phyloP scores from a whole-genome alignment of 2,329 filamentous ascomycete genomes.

The Fusarium sp. region DNA sequence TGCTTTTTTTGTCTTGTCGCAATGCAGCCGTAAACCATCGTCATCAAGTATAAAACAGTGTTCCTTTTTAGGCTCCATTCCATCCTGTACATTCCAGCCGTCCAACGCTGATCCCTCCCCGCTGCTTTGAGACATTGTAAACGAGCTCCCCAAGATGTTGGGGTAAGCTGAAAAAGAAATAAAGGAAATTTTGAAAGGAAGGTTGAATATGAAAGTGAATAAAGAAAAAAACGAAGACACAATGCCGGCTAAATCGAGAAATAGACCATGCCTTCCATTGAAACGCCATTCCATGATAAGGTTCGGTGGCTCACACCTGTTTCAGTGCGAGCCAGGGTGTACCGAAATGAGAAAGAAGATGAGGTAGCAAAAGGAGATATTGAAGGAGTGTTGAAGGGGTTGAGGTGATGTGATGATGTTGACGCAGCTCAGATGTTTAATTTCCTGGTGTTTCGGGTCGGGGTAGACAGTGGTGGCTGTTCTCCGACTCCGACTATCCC shows the following conservation, averaged over 20 bases:
- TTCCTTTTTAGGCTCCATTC: conserved; percentile 41
- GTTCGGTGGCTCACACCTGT: conserved; percentile 25
- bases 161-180: conserved; percentile 18
- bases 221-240: conserved; percentile 36
- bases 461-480: conserved; percentile 44
- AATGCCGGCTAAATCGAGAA: conserved; percentile 40
- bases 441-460: conserved; percentile 2
- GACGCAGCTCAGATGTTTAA: conserved; percentile 6
- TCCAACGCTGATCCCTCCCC: conserved; percentile 32
- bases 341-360: conserved; percentile 22
- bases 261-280: conserved; percentile 36
- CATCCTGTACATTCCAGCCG: conserved; percentile 36
- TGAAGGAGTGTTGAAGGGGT: conserved; percentile 21
- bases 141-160: conserved; percentile 1
- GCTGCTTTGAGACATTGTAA: conserved; percentile 35
- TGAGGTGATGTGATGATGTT: neutral
- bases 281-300: conserved; percentile 44
- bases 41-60: conserved; percentile 43
- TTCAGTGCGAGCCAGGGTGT: conserved; percentile 22
- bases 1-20: conserved; percentile 41
- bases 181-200: conserved; percentile 18
- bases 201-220: conserved; percentile 14
- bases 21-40: conserved; percentile 46
- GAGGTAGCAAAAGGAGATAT: conserved; percentile 3
- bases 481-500: conserved; percentile 43